phyloP scores from a whole-genome alignment of 2,329 filamentous ascomycete genomes.

The Sporothrix inflata region DNA sequence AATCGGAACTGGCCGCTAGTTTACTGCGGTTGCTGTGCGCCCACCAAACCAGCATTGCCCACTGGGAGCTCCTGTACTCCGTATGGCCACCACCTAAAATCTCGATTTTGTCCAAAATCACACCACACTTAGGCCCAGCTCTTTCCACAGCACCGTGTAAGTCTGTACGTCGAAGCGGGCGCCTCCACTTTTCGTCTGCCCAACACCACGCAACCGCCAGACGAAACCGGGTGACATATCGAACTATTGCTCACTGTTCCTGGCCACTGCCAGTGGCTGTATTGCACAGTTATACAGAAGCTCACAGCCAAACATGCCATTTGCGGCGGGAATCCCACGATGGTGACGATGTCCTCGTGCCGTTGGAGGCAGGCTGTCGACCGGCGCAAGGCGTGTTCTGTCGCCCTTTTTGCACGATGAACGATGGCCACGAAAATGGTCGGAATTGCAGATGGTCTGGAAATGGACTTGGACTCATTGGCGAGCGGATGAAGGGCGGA shows the following conservation, averaged over 20 bases:
- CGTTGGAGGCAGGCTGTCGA: not conserved
- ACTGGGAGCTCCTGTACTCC: too few relatives aligned
- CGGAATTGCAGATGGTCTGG: not conserved
- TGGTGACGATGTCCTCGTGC: conserved; percentile 14
- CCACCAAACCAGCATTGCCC: not conserved
- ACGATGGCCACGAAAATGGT: not conserved
- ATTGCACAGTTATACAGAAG: not conserved
- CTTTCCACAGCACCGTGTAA: not conserved
- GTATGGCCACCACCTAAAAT: too few relatives aligned
- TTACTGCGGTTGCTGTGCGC: not conserved
- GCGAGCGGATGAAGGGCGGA: not conserved
- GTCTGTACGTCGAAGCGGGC: not conserved
- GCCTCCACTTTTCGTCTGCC: not conserved
- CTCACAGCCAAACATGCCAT: conserved; percentile 18
- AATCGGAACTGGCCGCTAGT: conserved; percentile 1
- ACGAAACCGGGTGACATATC: conserved; percentile 30
- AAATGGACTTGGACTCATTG: not conserved
- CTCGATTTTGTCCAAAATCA: not conserved
- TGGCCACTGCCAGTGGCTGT: not conserved
- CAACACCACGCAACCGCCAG: conserved; percentile 25
- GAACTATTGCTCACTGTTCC: conserved; percentile 24
- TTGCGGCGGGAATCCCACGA: conserved; percentile 5
- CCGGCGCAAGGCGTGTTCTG: not conserved
- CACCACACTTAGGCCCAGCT: not conserved
- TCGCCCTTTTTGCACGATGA: not conserved